Percentiles rank a stretch among this genome's conserved stretches.
Conservation (phyloP, 768 basidiomycete species). For the Mycena alexandri region DNA sequence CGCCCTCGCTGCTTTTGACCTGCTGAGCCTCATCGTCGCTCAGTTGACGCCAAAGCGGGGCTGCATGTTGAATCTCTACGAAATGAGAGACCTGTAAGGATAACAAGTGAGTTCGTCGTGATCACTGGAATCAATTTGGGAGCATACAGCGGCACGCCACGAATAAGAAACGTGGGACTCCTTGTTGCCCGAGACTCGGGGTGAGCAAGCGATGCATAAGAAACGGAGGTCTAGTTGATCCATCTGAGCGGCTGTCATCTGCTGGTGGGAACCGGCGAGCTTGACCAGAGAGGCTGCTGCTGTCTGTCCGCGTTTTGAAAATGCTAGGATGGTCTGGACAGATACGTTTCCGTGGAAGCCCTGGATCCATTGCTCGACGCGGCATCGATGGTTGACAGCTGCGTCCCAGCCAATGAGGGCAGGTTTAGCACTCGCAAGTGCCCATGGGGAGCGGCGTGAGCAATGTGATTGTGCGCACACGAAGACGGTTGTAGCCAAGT, state of each 20-base stretch:
- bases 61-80: neutral
- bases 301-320: constrained; percentile 2
- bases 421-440: too few relatives aligned
- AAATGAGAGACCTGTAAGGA: constrained; percentile 29
- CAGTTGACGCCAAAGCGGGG: constrained; percentile 12
- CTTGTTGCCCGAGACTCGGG: neutral
- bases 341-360: neutral
- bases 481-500: constrained; percentile 17
- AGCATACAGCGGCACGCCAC: constrained; percentile 31
- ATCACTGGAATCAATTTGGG: neutral
- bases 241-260: constrained; percentile 25
- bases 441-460: too few relatives aligned
- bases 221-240: constrained; percentile 25
- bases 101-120: neutral
- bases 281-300: constrained; percentile 24
- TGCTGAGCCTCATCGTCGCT: neutral
- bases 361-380: neutral
- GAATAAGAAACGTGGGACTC: neutral
- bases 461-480: neutral
- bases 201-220: constrained; percentile 14
- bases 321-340: constrained; percentile 15
- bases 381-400: constrained; percentile 21
- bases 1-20: neutral
- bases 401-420: constrained; percentile 20
- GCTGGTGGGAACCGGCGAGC: constrained; percentile 2